phyloP scores from a whole-genome alignment of 345 rosid species.

The Brassica incana region DNA sequence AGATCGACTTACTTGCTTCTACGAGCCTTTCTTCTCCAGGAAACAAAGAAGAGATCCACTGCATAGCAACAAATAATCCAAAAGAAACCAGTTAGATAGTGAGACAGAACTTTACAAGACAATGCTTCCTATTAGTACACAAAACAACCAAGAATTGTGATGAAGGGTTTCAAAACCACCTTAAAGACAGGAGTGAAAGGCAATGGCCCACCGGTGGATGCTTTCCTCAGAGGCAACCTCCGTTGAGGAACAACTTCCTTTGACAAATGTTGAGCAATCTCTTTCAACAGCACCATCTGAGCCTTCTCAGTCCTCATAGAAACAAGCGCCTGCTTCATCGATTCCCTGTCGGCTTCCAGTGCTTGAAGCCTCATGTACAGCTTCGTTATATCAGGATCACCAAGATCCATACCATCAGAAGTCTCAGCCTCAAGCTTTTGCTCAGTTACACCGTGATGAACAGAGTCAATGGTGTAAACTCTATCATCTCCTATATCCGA shows the following conservation, averaged over 20 bases:
- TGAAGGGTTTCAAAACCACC: constrained; percentile 47
- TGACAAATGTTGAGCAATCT: constrained; percentile 91
- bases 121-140: not conserved
- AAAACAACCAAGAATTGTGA: constrained; percentile 6
- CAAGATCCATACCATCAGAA: constrained; percentile 38
- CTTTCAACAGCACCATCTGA: constrained; percentile 78
- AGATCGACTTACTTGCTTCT: constrained; percentile 78
- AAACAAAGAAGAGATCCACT: constrained; percentile 80
- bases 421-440: constrained; percentile 20
- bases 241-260: constrained; percentile 71
- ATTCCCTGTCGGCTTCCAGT: constrained; percentile 96
- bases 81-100: not conserved
- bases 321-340: constrained; percentile 84
- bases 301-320: constrained; percentile 95
- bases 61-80: constrained; percentile 31
- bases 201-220: constrained; percentile 45
- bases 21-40: constrained; percentile 80
- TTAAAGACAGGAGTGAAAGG: constrained; percentile 67
- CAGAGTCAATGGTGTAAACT: constrained; percentile 79
- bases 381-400: constrained; percentile 79
- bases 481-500: constrained; percentile 75
- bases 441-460: constrained; percentile 40
- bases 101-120: constrained; percentile 10
- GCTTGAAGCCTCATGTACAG: constrained; percentile 90
- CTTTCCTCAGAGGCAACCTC: constrained; percentile 48